Conservation (phyloP, 495 filamentous ascomycete species). For the Podospora bellae-mahoneyi region DNA sequence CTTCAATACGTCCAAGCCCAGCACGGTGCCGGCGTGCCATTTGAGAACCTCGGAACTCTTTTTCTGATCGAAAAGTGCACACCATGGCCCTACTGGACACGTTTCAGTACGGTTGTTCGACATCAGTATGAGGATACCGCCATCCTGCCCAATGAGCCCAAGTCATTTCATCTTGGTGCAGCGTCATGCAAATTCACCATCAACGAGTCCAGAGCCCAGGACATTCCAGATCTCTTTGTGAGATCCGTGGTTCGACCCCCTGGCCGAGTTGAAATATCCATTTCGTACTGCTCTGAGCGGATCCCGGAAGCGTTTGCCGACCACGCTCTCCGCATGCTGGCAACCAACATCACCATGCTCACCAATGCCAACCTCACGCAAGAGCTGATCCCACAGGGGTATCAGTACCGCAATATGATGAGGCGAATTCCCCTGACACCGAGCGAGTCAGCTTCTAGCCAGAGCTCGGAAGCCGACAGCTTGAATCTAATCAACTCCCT, state of each 20-base stretch:
- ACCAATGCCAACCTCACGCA: conserved; percentile 42
- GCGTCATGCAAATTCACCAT: conserved; percentile 39
- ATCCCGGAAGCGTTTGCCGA: conserved; percentile 39
- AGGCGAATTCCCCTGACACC: conserved; percentile 39
- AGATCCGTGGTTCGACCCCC: conserved; percentile 33
- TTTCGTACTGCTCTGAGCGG: conserved; percentile 43
- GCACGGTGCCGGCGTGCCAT: conserved; percentile 38
- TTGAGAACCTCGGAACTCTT: conserved; percentile 43
- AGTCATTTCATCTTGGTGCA: conserved; percentile 40
- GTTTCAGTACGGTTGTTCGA: conserved; percentile 45
- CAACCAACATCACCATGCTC: conserved; percentile 39
- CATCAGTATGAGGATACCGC: conserved; percentile 41
- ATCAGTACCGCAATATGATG: conserved; percentile 33
- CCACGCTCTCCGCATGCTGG: conserved; percentile 42
- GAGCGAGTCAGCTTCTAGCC: conserved; percentile 17
- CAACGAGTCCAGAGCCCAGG: conserved; percentile 38
- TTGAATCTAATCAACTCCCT: conserved; percentile 17
- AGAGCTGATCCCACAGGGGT: conserved; percentile 37
- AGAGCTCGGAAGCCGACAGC: conserved; percentile 20
- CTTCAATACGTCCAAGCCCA: conserved; percentile 43
- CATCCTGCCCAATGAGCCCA: conserved; percentile 31
- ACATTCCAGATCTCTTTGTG: conserved; percentile 42
- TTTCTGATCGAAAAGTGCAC: conserved; percentile 47
- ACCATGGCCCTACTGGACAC: conserved; percentile 48
- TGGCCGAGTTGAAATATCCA: conserved; percentile 35